Evolutionary conservation across 768 basidiomycete genomes (phyloP).

Genomic region (Asterophora parasitica): DNA sequence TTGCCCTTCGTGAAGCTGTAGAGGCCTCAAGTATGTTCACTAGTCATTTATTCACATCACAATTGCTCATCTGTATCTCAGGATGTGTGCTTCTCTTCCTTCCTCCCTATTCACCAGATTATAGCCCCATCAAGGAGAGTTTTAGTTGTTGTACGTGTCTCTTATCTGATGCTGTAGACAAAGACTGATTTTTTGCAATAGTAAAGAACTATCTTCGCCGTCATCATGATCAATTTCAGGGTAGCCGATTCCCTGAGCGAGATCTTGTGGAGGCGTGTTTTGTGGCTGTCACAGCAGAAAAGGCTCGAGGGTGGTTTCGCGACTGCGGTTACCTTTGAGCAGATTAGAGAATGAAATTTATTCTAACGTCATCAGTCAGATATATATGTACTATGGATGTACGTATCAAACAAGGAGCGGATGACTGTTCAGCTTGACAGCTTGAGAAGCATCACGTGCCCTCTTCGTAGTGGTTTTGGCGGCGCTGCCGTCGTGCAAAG

Average conservation of each 20-base stretch:
- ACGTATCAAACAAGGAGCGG: neutral
- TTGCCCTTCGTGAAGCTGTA: slow-evolving; percentile 23
- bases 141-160: slow-evolving; percentile 25
- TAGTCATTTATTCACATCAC: too few species aligned
- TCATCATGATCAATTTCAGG: slow-evolving; percentile 10
- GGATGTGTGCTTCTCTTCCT: slow-evolving; percentile 23
- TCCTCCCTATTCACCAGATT: slow-evolving; percentile 33
- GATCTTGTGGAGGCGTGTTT: slow-evolving; percentile 14
- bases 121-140: slow-evolving; percentile 30
- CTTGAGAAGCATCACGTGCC: too few species aligned
- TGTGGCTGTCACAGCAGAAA: slow-evolving; percentile 16
- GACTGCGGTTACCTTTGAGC: slow-evolving; percentile 17
- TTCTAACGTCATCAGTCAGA: neutral
- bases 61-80: too few species aligned
- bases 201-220: slow-evolving; percentile 23
- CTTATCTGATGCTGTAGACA: too few species aligned
- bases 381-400: neutral
- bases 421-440: too few species aligned
- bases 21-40: slow-evolving; percentile 17
- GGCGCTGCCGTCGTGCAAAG: too few species aligned
- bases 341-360: neutral
- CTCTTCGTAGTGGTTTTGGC: too few species aligned
- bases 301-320: slow-evolving; percentile 18
- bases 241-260: slow-evolving; percentile 12
- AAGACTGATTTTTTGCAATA: slow-evolving; percentile 2